Base-by-base conservation (phyloP, 2,329 filamentous ascomycete species). In the Aspergillus ochraceoroseus region DNA sequence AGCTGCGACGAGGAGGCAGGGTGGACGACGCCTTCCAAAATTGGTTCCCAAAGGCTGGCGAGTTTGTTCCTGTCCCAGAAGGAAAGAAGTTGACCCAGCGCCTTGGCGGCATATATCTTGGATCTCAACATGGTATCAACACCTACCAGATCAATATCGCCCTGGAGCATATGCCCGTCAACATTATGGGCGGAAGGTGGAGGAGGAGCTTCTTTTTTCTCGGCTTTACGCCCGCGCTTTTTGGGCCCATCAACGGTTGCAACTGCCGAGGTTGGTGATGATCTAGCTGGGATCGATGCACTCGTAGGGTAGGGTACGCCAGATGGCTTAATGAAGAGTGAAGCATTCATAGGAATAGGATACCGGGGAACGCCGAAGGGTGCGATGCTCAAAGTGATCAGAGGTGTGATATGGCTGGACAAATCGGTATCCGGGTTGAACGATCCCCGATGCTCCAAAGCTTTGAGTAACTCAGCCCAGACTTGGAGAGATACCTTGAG, bases 121-220 rank as follows among this genome's bases (percentile, higher is more conserved):
- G 89, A 95, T 46, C 90, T 81, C 34, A 96, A 80, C 63, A 98
- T 79, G 5, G 82, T 82, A 45, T 98, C 92, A 55, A 85, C 78
- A 20, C 92, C 89, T 17, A 98, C 89, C 28, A 98, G 74, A 58
- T 98, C 94, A 32, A 96, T 83, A 56, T 98, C 94, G 36, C 94
- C 92, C 60, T 90, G 86, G 72, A 98, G 88, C 83, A 98, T 95
- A 53, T 94, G 89, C 7, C 89, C 92, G 62, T 98, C 92, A 12
- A 98, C 87, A 62, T 98, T 95, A 64, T 98, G 92, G 1, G 84
- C 79, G n/a, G 84, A 76, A 3, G 76, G 67, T 1, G 77, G 68
- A 1, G 76, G 70, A 1, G 76, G 70, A 18, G 89, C 83, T 39
- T 92, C 86, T 41, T 74, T 74, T 70, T 94, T 94, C n/a, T 85